phyloP scores from a whole-genome alignment of 257 asterid species.

The Anisodus tanguticus region DNA sequence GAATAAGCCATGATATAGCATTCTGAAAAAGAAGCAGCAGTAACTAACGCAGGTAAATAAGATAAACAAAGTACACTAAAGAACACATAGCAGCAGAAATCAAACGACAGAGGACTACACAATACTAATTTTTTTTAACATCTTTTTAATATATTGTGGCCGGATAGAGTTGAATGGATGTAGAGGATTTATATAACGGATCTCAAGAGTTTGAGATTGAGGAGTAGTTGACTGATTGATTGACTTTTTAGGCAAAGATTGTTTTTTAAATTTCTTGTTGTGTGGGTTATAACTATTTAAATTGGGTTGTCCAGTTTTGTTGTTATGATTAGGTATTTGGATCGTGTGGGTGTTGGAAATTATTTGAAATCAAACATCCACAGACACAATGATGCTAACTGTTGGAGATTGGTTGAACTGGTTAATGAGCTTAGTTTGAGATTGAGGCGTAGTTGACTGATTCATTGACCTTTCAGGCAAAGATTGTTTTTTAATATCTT shows the following conservation, averaged over 20 bases:
- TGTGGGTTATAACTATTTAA: not conserved
- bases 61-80: too few species aligned
- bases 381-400: not conserved
- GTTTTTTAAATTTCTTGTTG: not conserved
- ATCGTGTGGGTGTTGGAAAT: not conserved
- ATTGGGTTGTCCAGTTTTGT: not conserved
- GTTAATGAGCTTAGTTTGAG: not conserved
- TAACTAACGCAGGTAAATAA: too few species aligned
- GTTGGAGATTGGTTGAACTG: conserved; percentile 4
- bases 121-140: not conserved
- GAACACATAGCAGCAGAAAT: too few species aligned
- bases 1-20: too few species aligned
- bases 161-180: not conserved
- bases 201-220: not conserved
- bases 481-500: not conserved
- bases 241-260: not conserved
- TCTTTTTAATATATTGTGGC: not conserved
- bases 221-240: conserved; percentile 4
- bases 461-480: not conserved
- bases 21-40: too few species aligned
- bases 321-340: not conserved
- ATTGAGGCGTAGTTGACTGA: not conserved
- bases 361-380: not conserved
- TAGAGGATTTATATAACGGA: not conserved
- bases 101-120: too few species aligned